Percentiles rank a stretch among this genome's conserved stretches.
Conservation (phyloP, 768 basidiomycete species). For the Omphalotus guepiniiformis region DNA sequence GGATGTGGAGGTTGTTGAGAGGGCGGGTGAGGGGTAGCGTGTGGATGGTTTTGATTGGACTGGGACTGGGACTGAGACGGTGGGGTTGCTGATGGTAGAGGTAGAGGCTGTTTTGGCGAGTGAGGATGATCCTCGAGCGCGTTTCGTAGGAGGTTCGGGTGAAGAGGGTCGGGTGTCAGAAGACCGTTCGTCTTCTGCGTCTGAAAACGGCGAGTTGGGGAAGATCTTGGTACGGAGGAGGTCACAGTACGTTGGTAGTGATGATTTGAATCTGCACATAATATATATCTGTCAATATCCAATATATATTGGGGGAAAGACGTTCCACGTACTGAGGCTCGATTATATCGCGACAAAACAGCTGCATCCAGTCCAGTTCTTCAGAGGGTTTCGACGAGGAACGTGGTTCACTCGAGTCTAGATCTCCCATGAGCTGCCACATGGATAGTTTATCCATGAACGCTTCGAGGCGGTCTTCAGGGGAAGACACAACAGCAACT, state of each 20-base stretch:
- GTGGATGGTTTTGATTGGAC: neutral
- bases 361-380: constrained; percentile 70
- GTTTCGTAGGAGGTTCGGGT: neutral
- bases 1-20: constrained; percentile 4
- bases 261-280: constrained; percentile 47
- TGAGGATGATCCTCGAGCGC: neutral
- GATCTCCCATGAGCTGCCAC: constrained; percentile 61
- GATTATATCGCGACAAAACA: constrained; percentile 63
- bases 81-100: neutral
- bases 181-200: constrained; percentile 26
- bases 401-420: constrained; percentile 21
- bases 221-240: constrained; percentile 67
- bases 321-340: constrained; percentile 50
- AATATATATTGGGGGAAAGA: neutral
- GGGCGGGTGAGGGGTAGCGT: constrained; percentile 11
- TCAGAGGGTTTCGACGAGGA: constrained; percentile 17
- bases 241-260: constrained; percentile 48
- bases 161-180: constrained; percentile 3
- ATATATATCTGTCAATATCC: too few species aligned
- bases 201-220: constrained; percentile 56
- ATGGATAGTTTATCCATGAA: constrained; percentile 78
- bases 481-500: constrained; percentile 9
- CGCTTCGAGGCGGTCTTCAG: constrained; percentile 58
- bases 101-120: neutral
- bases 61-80: neutral